A percentile compares a stretch with the other conserved stretches of the same genome.
These are phyloP conservation scores for Sporothrix sp. DNA, from an alignment of 2,329 filamentous ascomycete species.

Conservation along the genomic window DNA sequence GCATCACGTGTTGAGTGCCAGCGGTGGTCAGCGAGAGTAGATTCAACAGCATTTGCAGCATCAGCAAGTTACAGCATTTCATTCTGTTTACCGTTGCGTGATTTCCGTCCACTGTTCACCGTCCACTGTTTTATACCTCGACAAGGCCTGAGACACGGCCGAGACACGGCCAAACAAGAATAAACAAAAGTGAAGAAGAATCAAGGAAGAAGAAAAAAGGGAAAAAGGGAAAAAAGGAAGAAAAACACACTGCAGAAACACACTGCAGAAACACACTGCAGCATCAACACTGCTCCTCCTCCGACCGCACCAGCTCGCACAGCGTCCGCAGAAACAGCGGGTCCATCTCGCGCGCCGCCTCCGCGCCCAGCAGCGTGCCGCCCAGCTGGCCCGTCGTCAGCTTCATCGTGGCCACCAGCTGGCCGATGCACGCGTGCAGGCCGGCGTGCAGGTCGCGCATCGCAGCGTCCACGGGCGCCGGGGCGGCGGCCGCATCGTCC, in stretches of 20 bases:
- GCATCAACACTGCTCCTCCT: constrained; percentile 25
- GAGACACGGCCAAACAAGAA: too few relatives aligned
- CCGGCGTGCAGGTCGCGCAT: constrained; percentile 39
- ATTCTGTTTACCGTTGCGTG: too few relatives aligned
- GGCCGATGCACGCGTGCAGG: constrained; percentile 40
- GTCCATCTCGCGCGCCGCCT: constrained; percentile 23
- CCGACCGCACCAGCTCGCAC: constrained; percentile 33
- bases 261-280: too few relatives aligned
- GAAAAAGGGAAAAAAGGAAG: neutral
- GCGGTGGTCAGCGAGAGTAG: too few relatives aligned
- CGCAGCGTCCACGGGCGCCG: constrained; percentile 15
- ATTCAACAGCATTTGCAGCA: too few relatives aligned
- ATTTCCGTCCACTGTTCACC: too few relatives aligned
- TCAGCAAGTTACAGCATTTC: too few relatives aligned
- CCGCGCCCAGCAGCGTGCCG: constrained; percentile 14
- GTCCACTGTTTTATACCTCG: too few relatives aligned
- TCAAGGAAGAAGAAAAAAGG: neutral
- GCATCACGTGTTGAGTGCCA: too few relatives aligned
- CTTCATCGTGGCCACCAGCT: constrained; percentile 41
- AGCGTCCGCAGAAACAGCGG: constrained; percentile 31
- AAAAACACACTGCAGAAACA: neutral
- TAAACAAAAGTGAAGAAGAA: neutral
- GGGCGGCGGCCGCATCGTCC: neutral
- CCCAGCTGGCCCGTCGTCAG: constrained; percentile 14
- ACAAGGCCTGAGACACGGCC: too few relatives aligned